A percentile compares a stretch with the other conserved stretches of the same genome.
These are phyloP conservation scores for Talaromyces ruber DNA, from an alignment of 495 filamentous ascomycete genomes.

Conservation along the genomic window DNA sequence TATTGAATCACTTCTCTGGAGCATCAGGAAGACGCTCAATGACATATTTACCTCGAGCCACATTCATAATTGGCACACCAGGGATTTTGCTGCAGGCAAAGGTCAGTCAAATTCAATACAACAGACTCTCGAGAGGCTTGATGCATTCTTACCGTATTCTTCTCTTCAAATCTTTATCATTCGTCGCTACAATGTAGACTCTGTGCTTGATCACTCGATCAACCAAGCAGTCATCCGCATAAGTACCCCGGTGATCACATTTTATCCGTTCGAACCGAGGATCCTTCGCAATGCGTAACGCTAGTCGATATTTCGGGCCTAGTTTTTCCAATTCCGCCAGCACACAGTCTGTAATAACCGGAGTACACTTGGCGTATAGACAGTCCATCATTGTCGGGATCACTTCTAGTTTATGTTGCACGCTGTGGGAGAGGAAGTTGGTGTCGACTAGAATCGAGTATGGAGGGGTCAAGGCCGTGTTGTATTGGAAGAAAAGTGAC, in stretches of 20 bases:
- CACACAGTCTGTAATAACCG: constrained; percentile 42
- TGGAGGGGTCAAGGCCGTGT: constrained; percentile 82
- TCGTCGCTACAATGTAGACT: constrained; percentile 85
- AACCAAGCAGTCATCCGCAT: constrained; percentile 94
- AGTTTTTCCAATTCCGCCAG: constrained; percentile 83
- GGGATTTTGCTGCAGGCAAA: constrained; percentile 22
- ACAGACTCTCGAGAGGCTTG: neutral
- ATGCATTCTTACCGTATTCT: constrained; percentile 46
- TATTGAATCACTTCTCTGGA: constrained; percentile 41
- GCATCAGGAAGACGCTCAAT: constrained; percentile 88
- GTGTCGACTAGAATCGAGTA: constrained; percentile 82
- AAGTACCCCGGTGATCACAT: constrained; percentile 84
- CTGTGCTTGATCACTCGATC: constrained; percentile 71
- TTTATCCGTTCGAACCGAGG: constrained; percentile 76
- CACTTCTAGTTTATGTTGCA: constrained; percentile 82
- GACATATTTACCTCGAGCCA: constrained; percentile 77
- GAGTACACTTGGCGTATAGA: constrained; percentile 45
- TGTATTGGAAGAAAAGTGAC: constrained; percentile 89
- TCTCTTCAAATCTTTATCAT: constrained; percentile 70
- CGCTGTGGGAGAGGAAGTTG: constrained; percentile 89
- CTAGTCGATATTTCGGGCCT: constrained; percentile 81
- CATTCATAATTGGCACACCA: constrained; percentile 53
- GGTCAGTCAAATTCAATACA: neutral
- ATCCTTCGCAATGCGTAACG: constrained; percentile 84
- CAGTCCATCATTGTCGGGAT: constrained; percentile 83